These are phyloP conservation scores for Pichia cactophila DNA, from an alignment of 1,139 yeast species.

Conservation along the genomic window DNA sequence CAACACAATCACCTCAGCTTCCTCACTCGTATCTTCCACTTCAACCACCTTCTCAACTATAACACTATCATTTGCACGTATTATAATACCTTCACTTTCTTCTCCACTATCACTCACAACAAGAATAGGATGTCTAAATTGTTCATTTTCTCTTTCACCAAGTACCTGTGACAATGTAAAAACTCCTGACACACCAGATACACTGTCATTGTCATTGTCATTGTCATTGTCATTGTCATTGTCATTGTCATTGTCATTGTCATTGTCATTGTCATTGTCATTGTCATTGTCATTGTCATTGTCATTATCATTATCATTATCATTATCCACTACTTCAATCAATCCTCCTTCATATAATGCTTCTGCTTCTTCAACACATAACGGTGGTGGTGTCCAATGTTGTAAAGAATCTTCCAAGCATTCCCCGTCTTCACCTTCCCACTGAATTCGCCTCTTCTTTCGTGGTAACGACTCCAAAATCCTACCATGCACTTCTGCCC, in stretches of 20 bases:
- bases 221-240: too few species aligned
- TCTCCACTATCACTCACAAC: slow-evolving; percentile 8
- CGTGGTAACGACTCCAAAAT: neutral
- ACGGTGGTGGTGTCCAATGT: neutral
- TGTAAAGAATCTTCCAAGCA: neutral
- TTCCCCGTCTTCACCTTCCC: neutral
- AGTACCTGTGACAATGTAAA: slow-evolving; percentile 11
- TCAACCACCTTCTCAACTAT: neutral
- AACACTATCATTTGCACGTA: neutral
- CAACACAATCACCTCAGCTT: neutral
- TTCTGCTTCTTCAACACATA: slow-evolving; percentile 2
- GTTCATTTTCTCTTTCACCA: slow-evolving; percentile 4
- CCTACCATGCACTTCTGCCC: slow-evolving; percentile 16
- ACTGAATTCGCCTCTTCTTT: neutral
- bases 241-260: neutral
- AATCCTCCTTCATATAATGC: slow-evolving; percentile 6
- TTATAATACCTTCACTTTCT: slow-evolving; percentile 3
- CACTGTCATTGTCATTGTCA: neutral
- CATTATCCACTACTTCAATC: neutral
- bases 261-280: neutral
- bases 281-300: neutral
- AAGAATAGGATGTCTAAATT: neutral
- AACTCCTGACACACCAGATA: slow-evolving; percentile 6
- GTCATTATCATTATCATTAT: too few species aligned
- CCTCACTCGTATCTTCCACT: neutral